Conservation (phyloP, 78 protist species). For the Blattamonas nauphoetae region DNA sequence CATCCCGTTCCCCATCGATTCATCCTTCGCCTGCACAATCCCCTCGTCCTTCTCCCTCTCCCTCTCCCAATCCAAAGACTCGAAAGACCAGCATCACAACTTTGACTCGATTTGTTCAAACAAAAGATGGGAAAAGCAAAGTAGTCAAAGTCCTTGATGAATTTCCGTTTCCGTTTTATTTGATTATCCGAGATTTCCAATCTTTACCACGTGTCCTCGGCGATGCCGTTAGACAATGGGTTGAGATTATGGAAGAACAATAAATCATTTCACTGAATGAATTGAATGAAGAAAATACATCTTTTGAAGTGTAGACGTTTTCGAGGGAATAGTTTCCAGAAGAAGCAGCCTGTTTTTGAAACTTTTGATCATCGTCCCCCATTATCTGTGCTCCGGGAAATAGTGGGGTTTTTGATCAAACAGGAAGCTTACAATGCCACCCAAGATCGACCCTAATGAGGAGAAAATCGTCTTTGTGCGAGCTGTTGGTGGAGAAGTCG, state of each 20-base stretch:
- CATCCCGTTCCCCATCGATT: background rate
- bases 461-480: no score
- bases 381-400: no score
- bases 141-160: constrained; percentile 51
- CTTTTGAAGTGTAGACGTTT: no score
- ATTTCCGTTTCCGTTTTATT: constrained; percentile 89
- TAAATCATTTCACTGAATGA: no score
- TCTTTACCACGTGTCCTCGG: constrained; percentile 73
- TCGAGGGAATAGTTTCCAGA: no score
- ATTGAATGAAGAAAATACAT: no score
- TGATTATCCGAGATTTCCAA: constrained; percentile 68
- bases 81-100: background rate
- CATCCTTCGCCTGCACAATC: background rate
- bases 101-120: background rate
- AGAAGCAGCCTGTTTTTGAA: no score
- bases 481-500: no score
- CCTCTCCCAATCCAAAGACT: background rate
- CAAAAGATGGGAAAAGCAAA: background rate
- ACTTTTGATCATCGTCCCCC: no score
- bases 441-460: constrained; percentile 58
- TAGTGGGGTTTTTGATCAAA: no score
- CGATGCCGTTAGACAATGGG: constrained; percentile 91
- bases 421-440: no score
- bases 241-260: constrained; percentile 47
- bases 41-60: background rate